These are phyloP conservation scores for Stenogyne calaminthoides DNA, from an alignment of 305 asterid genomes.

Conservation along the genomic window DNA sequence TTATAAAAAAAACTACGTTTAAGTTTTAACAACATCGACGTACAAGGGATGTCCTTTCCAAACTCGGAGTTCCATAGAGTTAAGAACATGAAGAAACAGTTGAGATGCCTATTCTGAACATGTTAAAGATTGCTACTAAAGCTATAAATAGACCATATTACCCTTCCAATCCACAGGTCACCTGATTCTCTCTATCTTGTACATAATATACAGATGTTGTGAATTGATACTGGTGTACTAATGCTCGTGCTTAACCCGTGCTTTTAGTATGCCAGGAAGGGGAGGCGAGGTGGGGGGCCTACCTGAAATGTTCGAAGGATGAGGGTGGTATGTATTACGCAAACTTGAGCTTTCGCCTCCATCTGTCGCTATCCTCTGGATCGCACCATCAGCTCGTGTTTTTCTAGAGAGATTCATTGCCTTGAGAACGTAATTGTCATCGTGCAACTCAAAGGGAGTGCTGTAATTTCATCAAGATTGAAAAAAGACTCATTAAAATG, in stretches of 20 bases:
- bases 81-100: neutral
- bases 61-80: neutral
- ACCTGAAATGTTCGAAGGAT: conserved; percentile 42
- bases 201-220: neutral
- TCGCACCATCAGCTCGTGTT: conserved; percentile 33
- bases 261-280: conserved; percentile 80
- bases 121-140: neutral
- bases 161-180: neutral
- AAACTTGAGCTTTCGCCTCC: conserved; percentile 71
- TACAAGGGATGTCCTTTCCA: neutral
- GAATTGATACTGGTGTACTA: conserved; percentile 27
- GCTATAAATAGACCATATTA: neutral
- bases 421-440: conserved; percentile 87
- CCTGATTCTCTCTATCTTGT: neutral
- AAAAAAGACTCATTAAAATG: neutral
- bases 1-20: neutral
- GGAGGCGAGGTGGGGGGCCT: conserved; percentile 70
- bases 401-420: conserved; percentile 70
- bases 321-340: conserved; percentile 41
- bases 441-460: conserved; percentile 93
- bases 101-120: neutral
- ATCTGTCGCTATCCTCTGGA: conserved; percentile 37
- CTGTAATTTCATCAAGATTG: conserved; percentile 44
- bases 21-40: neutral
- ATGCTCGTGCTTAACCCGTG: conserved; percentile 79